A percentile compares a stretch with the other conserved stretches of the same genome.
Conservation (phyloP, 1,284 basidiomycete species). For the Marasmius sp. region DNA sequence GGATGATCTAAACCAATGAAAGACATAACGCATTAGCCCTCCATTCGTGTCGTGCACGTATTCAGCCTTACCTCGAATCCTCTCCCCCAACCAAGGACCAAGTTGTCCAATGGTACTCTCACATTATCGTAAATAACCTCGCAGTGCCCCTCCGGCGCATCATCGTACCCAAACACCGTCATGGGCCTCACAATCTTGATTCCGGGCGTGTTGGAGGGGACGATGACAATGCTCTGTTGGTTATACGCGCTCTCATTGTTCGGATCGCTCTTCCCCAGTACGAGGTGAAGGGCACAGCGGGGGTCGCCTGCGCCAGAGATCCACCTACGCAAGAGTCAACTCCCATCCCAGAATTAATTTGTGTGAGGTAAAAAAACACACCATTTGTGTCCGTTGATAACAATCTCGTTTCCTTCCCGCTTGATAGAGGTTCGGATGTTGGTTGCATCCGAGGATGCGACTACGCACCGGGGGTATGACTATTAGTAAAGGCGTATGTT, state of each 20-base stretch:
- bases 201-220: constrained; percentile 85
- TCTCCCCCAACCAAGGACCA: constrained; percentile 90
- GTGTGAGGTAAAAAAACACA: constrained; percentile 22
- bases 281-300: constrained; percentile 85
- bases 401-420: constrained; percentile 84
- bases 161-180: constrained; percentile 92
- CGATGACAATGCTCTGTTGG: constrained; percentile 93
- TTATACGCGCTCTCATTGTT: constrained; percentile 70
- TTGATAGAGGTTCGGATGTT: constrained; percentile 92
- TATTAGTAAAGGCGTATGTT: constrained; percentile 10
- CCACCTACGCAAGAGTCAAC: constrained; percentile 63
- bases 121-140: constrained; percentile 96
- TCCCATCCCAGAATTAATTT: constrained; percentile 1
- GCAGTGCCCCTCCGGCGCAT: constrained; percentile 94
- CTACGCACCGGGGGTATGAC: constrained; percentile 35
- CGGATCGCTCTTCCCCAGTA: constrained; percentile 91
- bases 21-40: neutral
- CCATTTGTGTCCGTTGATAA: constrained; percentile 98
- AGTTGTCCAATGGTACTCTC: constrained; percentile 78
- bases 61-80: constrained; percentile 75
- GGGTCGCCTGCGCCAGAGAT: constrained; percentile 98
- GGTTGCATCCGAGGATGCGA: constrained; percentile 94
- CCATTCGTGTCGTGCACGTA: neutral
- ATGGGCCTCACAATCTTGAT: constrained; percentile 90
- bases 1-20: constrained; percentile 71